Conservation (phyloP, 1,284 basidiomycete genomes). For the Mycena citricolor region DNA sequence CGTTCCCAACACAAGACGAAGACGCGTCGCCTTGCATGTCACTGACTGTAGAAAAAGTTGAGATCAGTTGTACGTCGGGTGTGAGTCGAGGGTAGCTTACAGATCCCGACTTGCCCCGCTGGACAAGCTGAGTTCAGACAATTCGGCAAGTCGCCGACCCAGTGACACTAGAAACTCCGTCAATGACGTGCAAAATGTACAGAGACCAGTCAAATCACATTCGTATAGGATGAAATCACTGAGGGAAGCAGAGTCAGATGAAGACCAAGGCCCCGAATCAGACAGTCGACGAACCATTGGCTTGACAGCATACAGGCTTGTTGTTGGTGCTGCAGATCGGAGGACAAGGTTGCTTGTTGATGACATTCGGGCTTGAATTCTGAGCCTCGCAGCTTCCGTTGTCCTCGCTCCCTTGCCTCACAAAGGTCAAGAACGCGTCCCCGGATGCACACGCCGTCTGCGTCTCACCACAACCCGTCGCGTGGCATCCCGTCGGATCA, state of each 20-base stretch:
- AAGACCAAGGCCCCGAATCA: background rate
- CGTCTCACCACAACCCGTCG: slow-evolving; percentile 8
- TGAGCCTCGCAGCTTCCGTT: slow-evolving; percentile 16
- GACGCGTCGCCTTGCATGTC: slow-evolving; percentile 4
- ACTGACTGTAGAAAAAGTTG: background rate
- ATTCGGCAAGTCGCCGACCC: slow-evolving; percentile 3
- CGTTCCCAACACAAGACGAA: background rate
- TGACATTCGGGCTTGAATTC: slow-evolving; percentile 7
- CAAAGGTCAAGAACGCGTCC: slow-evolving; percentile 15
- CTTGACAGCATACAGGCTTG: slow-evolving; percentile 22
- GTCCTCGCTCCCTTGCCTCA: slow-evolving; percentile 19
- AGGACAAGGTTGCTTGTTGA: slow-evolving; percentile 15
- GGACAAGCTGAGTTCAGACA: background rate
- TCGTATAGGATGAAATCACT: slow-evolving; percentile 1
- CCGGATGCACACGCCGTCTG: slow-evolving; percentile 1
- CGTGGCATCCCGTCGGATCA: slow-evolving; percentile 13
- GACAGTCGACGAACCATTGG: slow-evolving; percentile 8
- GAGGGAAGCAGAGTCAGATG: background rate
- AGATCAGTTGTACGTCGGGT: background rate
- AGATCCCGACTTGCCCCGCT: background rate
- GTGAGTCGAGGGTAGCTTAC: background rate
- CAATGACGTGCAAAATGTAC: background rate
- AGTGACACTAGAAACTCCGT: background rate
- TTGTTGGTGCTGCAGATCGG: slow-evolving; percentile 17
- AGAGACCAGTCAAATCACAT: background rate